Evolutionary conservation across 768 basidiomycete species (phyloP).

Genomic region (Lanmaoa pseudosensibilis): DNA sequence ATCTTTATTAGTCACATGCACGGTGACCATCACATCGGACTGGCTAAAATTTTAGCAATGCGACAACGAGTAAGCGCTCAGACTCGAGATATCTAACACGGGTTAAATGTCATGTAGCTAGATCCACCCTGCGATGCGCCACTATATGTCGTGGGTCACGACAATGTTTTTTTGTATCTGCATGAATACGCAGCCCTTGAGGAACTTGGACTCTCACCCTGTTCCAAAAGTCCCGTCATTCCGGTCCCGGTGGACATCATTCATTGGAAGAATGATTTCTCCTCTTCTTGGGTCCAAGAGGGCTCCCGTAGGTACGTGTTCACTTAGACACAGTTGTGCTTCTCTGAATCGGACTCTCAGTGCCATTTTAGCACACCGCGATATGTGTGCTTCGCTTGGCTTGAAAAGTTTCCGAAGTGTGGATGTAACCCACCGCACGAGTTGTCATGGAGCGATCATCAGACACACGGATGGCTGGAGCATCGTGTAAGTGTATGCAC

Average conservation of each 20-base stretch:
- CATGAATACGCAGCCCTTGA: slow-evolving; percentile 72
- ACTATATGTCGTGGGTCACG: slow-evolving; percentile 67
- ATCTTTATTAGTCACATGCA: slow-evolving; percentile 90
- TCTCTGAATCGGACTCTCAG: slow-evolving; percentile 32
- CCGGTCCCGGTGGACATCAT: slow-evolving; percentile 55
- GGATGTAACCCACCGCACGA: slow-evolving; percentile 69
- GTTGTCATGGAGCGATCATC: slow-evolving; percentile 71
- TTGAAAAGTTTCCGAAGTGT: slow-evolving; percentile 64
- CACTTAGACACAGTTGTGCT: not conserved
- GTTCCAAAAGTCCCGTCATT: slow-evolving; percentile 51
- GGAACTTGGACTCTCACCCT: slow-evolving; percentile 59
- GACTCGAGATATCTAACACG: not conserved
- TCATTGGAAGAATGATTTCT: slow-evolving; percentile 43
- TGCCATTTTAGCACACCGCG: slow-evolving; percentile 40
- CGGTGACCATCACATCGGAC: slow-evolving; percentile 88
- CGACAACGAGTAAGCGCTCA: slow-evolving; percentile 54
- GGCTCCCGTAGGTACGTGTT: slow-evolving; percentile 3
- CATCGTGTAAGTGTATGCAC: slow-evolving; percentile 33
- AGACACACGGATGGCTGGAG: slow-evolving; percentile 60
- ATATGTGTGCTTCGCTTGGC: slow-evolving; percentile 54
- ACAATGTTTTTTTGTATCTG: slow-evolving; percentile 62
- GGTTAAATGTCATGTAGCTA: slow-evolving; percentile 46
- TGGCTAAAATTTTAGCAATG: slow-evolving; percentile 70
- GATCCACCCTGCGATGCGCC: slow-evolving; percentile 59
- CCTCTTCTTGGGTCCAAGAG: slow-evolving; percentile 29